Evolutionary conservation across 768 basidiomycete species (phyloP).

Genomic region (Lentinula sp.): DNA sequence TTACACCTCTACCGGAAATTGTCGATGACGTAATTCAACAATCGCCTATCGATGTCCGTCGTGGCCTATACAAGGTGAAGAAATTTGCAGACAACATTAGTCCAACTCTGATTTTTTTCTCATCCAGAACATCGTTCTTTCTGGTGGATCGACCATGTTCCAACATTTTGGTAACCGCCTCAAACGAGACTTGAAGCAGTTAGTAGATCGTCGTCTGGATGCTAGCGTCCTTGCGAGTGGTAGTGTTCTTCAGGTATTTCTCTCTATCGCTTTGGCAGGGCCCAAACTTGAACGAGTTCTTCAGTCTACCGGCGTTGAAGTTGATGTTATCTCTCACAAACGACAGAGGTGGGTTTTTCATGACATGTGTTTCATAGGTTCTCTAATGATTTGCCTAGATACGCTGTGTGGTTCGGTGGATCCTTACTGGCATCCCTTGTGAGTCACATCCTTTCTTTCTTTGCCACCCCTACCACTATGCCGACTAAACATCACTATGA

Average conservation of each 20-base stretch:
- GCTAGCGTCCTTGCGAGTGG: constrained; percentile 71
- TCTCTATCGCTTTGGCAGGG: neutral
- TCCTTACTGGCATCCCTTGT: constrained; percentile 90
- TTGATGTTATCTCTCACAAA: constrained; percentile 98
- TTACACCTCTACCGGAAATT: constrained; percentile 93
- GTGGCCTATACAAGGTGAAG: constrained; percentile 88
- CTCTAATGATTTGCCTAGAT: constrained; percentile 31
- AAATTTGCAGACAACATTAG: neutral
- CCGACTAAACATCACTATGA: neutral
- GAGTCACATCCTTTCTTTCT: constrained; percentile 19
- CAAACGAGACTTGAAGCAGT: constrained; percentile 89
- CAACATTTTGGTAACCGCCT: constrained; percentile 96
- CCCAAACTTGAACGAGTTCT: neutral
- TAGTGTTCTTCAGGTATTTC: constrained; percentile 62
- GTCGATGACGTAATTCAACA: constrained; percentile 95
- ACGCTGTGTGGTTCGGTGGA: constrained; percentile 98
- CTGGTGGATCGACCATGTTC: constrained; percentile 99
- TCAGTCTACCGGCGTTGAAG: constrained; percentile 93
- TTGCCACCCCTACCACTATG: neutral
- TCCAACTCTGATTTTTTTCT: neutral
- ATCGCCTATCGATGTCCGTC: constrained; percentile 94
- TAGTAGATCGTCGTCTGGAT: constrained; percentile 88
- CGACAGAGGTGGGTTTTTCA: constrained; percentile 66
- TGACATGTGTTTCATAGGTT: constrained; percentile 7
- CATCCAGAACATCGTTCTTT: constrained; percentile 87